phyloP scores from a whole-genome alignment of 768 basidiomycete species.

The Podaxis rugospora region DNA sequence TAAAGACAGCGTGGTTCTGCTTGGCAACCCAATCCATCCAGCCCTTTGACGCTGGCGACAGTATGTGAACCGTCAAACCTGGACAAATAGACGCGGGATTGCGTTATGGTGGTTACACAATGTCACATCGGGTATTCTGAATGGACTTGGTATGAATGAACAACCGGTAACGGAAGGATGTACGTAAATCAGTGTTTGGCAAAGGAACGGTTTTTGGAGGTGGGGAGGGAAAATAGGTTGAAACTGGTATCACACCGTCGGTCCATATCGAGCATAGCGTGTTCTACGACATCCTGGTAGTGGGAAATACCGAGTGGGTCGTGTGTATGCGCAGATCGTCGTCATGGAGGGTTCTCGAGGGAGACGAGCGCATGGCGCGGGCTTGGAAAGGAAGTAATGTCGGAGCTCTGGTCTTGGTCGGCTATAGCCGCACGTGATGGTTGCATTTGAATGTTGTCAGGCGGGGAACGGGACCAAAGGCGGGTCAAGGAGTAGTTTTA shows the following conservation, averaged over 20 bases:
- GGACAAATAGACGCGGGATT: background rate
- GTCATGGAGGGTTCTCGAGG: background rate
- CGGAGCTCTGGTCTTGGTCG: no score
- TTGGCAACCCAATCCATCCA: constrained; percentile 1
- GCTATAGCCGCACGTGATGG: no score
- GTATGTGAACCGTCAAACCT: background rate
- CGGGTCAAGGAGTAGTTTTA: background rate
- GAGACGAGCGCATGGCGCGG: background rate
- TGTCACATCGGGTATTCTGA: background rate
- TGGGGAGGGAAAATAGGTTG: background rate
- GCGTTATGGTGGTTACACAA: background rate
- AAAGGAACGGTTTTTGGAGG: background rate
- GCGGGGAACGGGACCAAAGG: background rate
- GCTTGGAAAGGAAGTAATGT: no score
- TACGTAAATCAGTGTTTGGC: background rate
- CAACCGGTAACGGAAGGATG: background rate
- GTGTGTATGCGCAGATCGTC: background rate
- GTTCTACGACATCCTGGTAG: background rate
- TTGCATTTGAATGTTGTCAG: background rate
- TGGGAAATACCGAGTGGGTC: background rate
- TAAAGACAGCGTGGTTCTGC: background rate
- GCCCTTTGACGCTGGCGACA: background rate
- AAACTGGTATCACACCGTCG: background rate
- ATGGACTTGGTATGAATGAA: background rate
- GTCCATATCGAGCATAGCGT: background rate